Percentiles rank a stretch among this genome's conserved stretches.
These are phyloP conservation scores for Cairneyella variabilis DNA, from an alignment of 495 filamentous ascomycete genomes.

Conservation along the genomic window DNA sequence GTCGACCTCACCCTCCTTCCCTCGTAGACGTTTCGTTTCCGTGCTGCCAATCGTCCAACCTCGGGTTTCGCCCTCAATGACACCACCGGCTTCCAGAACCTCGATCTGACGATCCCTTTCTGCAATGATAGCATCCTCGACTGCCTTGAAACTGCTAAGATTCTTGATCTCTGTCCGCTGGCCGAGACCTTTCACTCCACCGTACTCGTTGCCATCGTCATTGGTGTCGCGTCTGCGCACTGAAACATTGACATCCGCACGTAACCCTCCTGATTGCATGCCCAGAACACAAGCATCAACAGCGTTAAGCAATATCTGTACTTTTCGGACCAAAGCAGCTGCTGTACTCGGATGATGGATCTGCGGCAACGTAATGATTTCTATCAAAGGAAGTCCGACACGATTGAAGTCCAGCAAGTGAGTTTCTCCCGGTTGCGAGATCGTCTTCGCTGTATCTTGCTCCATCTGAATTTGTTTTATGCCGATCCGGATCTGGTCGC, in stretches of 20 bases:
- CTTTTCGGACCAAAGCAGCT: constrained; percentile 80
- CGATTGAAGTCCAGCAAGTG: constrained; percentile 92
- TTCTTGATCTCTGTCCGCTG: constrained; percentile 98
- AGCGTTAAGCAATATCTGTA: constrained; percentile 75
- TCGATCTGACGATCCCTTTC: constrained; percentile 86
- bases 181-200: constrained; percentile 60
- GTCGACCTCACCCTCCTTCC: constrained; percentile 96
- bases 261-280: constrained; percentile 88
- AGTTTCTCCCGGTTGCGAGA: constrained; percentile 65
- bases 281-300: constrained; percentile 81
- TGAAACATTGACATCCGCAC: constrained; percentile 95
- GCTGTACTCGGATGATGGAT: constrained; percentile 84
- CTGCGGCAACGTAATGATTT: constrained; percentile 88
- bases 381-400: constrained; percentile 83
- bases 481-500: constrained; percentile 61
- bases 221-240: constrained; percentile 53
- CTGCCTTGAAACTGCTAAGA: constrained; percentile 86
- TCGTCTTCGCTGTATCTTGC: constrained; percentile 95
- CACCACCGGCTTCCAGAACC: constrained; percentile 73
- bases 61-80: constrained; percentile 81
- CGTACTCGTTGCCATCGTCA: constrained; percentile 42
- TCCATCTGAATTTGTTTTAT: constrained; percentile 96
- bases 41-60: constrained; percentile 84
- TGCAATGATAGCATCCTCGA: constrained; percentile 88
- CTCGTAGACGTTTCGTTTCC: constrained; percentile 74